Conservation (phyloP, 75 land plant species). For the Selaginella moellendorffii region DNA sequence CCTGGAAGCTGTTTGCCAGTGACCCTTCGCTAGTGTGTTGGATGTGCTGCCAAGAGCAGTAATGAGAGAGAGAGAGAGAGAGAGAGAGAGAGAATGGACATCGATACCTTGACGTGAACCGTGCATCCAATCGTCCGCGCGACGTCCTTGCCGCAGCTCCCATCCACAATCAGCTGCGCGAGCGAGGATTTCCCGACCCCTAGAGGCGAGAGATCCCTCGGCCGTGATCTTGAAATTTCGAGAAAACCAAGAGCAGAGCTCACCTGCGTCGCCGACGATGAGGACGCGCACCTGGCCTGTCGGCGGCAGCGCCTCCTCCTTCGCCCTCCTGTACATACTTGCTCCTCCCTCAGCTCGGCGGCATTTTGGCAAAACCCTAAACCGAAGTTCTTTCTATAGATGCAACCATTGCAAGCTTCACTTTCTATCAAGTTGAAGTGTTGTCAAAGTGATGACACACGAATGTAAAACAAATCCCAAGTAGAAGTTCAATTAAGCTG, state of each 20-base stretch:
- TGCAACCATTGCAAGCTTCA: too few relatives aligned
- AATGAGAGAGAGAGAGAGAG: constrained; percentile 36
- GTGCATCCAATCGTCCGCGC: constrained; percentile 65
- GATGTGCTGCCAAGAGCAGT: constrained; percentile 36
- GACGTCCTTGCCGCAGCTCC: constrained; percentile 37
- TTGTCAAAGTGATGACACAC: too few relatives aligned
- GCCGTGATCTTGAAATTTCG: neutral
- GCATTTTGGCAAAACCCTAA: too few relatives aligned
- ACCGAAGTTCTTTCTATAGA: too few relatives aligned
- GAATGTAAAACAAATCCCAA: too few relatives aligned
- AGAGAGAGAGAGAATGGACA: neutral
- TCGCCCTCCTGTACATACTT: too few relatives aligned
- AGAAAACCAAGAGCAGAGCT: neutral
- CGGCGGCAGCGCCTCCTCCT: too few relatives aligned
- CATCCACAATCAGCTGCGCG: constrained; percentile 54
- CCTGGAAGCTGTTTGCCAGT: constrained; percentile 40
- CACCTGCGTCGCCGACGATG: constrained; percentile 77
- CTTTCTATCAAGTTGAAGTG: too few relatives aligned
- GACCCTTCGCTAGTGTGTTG: constrained; percentile 30
- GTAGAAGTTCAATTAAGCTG: too few relatives aligned
- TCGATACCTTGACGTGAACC: constrained; percentile 70
- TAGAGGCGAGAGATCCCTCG: constrained; percentile 11
- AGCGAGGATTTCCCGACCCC: constrained; percentile 83
- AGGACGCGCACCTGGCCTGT: constrained; percentile 69
- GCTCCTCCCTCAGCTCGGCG: too few relatives aligned